These are phyloP conservation scores for Parvularia atlantis DNA, from an alignment of 78 protist species.

Conservation along the genomic window DNA sequence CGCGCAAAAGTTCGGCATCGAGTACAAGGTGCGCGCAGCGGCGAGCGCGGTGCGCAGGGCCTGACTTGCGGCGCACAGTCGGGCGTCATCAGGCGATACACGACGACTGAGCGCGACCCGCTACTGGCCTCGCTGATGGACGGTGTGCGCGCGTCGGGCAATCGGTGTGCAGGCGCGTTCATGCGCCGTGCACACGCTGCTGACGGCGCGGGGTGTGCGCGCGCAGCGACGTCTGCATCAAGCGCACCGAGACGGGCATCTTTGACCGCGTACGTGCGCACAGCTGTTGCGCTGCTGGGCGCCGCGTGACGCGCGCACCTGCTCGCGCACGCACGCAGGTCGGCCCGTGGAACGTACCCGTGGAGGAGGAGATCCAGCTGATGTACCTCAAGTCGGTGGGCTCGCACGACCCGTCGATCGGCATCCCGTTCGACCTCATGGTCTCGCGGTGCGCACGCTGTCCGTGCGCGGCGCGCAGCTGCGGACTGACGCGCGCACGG, in stretches of 20 bases:
- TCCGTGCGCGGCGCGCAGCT: no score
- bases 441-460: no score
- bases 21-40: slow-evolving; percentile 13
- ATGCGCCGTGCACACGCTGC: no score
- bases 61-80: neutral
- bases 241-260: neutral
- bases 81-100: neutral
- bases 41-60: neutral
- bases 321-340: neutral
- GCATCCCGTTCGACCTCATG: neutral
- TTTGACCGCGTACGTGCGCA: neutral
- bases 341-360: slow-evolving; percentile 5
- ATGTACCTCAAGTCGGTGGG: slow-evolving; percentile 4
- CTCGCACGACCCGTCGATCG: neutral
- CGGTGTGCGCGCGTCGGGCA: slow-evolving; percentile 21
- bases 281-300: no score
- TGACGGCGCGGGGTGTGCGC: no score
- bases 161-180: no score
- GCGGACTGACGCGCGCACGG: neutral
- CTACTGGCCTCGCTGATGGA: slow-evolving; percentile 37
- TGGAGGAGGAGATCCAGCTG: slow-evolving; percentile 11
- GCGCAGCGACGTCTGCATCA: neutral
- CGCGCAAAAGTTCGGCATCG: slow-evolving; percentile 26
- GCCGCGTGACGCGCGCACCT: neutral
- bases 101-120: slow-evolving; percentile 21